phyloP scores from a whole-genome alignment of 768 basidiomycete genomes.

The Lactarius indigo region DNA sequence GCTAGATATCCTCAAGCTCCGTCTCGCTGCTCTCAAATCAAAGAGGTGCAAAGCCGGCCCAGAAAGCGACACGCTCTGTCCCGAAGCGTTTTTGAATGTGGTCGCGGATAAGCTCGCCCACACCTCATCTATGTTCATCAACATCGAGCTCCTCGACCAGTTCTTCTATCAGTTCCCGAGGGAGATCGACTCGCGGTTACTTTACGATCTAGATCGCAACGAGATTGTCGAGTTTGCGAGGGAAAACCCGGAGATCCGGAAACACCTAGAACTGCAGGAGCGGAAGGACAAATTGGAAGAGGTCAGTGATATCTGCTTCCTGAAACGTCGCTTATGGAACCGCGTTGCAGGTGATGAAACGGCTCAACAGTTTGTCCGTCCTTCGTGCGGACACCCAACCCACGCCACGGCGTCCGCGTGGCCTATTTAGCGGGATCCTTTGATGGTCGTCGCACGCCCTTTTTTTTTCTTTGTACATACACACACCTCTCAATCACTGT shows the following conservation, averaged over 20 bases:
- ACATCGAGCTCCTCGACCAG: constrained; percentile 95
- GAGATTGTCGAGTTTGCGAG: constrained; percentile 91
- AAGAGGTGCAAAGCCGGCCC: constrained; percentile 87
- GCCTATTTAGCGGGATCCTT: constrained; percentile 76
- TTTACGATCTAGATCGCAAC: constrained; percentile 88
- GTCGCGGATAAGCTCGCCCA: constrained; percentile 96
- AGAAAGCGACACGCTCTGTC: constrained; percentile 85
- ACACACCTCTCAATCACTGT: constrained; percentile 7
- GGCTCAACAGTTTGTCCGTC: constrained; percentile 86
- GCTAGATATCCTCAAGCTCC: constrained; percentile 76
- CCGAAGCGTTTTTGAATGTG: constrained; percentile 94
- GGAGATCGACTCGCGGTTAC: constrained; percentile 90
- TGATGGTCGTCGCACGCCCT: constrained; percentile 31
- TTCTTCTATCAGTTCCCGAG: constrained; percentile 99
- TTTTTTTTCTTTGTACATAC: background rate
- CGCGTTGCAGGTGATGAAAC: constrained; percentile 81
- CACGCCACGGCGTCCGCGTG: constrained; percentile 66
- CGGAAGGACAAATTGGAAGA: constrained; percentile 97
- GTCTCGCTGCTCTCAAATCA: constrained; percentile 81
- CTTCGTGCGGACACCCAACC: constrained; percentile 81
- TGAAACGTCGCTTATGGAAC: background rate
- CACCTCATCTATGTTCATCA: constrained; percentile 97
- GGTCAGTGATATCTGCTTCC: constrained; percentile 39
- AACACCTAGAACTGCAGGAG: constrained; percentile 91
- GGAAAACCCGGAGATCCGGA: constrained; percentile 87